Base-by-base conservation (phyloP, 75 land plant genomes). In the Selaginella moellendorffii region DNA sequence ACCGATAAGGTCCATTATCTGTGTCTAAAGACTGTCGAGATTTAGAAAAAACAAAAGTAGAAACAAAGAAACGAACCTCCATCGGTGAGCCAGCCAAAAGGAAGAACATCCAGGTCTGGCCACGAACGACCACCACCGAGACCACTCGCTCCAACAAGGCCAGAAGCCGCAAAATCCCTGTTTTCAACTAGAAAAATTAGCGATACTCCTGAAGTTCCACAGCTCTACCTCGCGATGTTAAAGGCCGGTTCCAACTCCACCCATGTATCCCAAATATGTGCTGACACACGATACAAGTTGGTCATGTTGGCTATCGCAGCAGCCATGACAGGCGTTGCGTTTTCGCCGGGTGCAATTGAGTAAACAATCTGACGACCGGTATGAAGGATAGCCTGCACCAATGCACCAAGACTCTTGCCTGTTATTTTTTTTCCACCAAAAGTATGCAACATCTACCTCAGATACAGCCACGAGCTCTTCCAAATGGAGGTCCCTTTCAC, bases 51-150 rank as follows among this genome's bases (percentile, higher is more conserved):
- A n/a, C n/a, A n/a, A n/a, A n/a, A n/a, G n/a, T n/a, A n/a, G n/a
- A n/a, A n/a, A n/a, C n/a, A n/a, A n/a, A n/a, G n/a, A n/a, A 19
- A 21, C 2, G 59, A 8, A 56, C 59, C 59, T 21, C 17, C 23
- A 56, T 56, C 59, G 21, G 59, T 24, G 19, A 56, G 19, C 59
- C 59, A 56, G 9, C 59, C 59, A 21, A 56, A 56, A 56, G 59
- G 59, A 8, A 56, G 59, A 19, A 56, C 24, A 56, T 56, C n/a
- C 2, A 56, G 24, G 21, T 56, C 59, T 56, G 59, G 59, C 59
- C 59, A 56, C 8, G 59, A 56, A 21, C 59, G 19, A 21, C 59
- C 59, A 25, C 59, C 59, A 9, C 24, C 59, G 21, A 56, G 59
- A 19, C 59, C 59, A 56, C 23, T 19, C 5, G 25, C 59, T 21